Base-by-base conservation (phyloP, 2,329 filamentous ascomycete species). In the Xylaria sp. region DNA sequence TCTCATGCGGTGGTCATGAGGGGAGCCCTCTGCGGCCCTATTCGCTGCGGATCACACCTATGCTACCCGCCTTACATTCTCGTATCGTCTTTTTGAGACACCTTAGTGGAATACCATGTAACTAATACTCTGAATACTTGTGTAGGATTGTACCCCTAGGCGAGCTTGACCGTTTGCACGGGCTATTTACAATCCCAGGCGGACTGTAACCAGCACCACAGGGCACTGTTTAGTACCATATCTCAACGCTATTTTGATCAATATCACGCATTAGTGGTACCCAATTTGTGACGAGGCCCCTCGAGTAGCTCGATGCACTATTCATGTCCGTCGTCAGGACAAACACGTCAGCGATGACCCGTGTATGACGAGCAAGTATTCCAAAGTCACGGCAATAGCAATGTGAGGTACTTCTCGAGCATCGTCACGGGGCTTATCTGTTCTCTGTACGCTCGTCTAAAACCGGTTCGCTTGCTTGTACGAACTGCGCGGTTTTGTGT, bases 281-380 rank as follows among this genome's bases (percentile, higher is more conserved):
- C n/a, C 23, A 9, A 21, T 16, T 9, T 37, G 32, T 51, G 12
- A 40, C 25, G 21, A 37, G 27, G n/a, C 23, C 27, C 37, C 4
- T 29, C 37, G 27, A 48, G 37, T 29, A 59, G 27, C 18, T 60
- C 16, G 6, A 48, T 44, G 25, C 12, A 53, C 21, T 44, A 32
- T 35, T n/a, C 32, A 47, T 18, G 18, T 9, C n/a, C 53, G 5
- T 8, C 16, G 21, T 42, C 40, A 40, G 16, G 6, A 29, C 42
- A 62, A 54, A 32, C 51, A 29, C 29, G 44, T 59, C 51, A 37
- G 50, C n/a, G 27, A 53, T 44, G 13, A 53, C 51, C 64, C n/a
- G 27, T 37, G 55, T 67, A 57, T n/a, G 8, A 61, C 64, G 37
- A 47, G 35, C 27, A 35, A 64, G 58, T 58, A 5, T 27, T 64